phyloP scores from a whole-genome alignment of 2,329 filamentous ascomycete genomes.

The Colletotrichum caudatum region DNA sequence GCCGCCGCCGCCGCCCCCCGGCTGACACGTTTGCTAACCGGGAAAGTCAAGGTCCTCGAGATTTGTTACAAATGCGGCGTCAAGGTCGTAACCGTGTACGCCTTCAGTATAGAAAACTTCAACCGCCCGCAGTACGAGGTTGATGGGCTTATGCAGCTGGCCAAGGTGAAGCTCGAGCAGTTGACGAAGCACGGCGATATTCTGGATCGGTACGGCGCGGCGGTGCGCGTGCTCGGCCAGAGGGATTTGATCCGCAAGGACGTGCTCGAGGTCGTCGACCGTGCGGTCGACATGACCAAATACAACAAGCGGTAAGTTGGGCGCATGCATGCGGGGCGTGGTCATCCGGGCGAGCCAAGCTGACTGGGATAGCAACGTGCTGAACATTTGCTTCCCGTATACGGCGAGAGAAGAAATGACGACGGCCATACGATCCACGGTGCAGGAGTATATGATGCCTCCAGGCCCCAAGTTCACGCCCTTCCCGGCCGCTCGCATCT shows the following conservation, averaged over 20 bases:
- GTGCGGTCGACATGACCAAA: slow-evolving; percentile 86
- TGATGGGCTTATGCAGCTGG: slow-evolving; percentile 96
- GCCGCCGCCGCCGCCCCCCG: background rate
- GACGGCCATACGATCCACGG: slow-evolving; percentile 86
- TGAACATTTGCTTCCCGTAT: slow-evolving; percentile 99
- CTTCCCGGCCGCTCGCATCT: slow-evolving; percentile 90
- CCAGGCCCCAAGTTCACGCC: slow-evolving; percentile 73
- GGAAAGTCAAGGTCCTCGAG: slow-evolving; percentile 79
- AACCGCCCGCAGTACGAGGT: slow-evolving; percentile 97
- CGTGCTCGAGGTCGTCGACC: slow-evolving; percentile 88
- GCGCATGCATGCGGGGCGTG: background rate
- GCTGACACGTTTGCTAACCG: slow-evolving; percentile 42
- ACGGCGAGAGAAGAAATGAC: slow-evolving; percentile 97
- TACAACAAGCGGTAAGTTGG: slow-evolving; percentile 79
- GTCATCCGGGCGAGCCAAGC: slow-evolving; percentile 31
- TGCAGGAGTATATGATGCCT: slow-evolving; percentile 85
- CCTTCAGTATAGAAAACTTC: slow-evolving; percentile 99
- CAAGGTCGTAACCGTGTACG: slow-evolving; percentile 96
- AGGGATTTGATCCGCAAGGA: slow-evolving; percentile 86
- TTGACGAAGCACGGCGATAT: slow-evolving; percentile 93
- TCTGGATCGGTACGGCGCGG: slow-evolving; percentile 90
- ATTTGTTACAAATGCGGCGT: slow-evolving; percentile 98
- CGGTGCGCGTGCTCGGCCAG: slow-evolving; percentile 87
- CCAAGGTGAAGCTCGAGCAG: slow-evolving; percentile 93
- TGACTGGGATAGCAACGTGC: slow-evolving; percentile 58